Evolutionary conservation across 2,329 filamentous ascomycete genomes (phyloP), one percentile per base, ranked within the genome.

Genomic region (Clarireedia sp.): DNA sequence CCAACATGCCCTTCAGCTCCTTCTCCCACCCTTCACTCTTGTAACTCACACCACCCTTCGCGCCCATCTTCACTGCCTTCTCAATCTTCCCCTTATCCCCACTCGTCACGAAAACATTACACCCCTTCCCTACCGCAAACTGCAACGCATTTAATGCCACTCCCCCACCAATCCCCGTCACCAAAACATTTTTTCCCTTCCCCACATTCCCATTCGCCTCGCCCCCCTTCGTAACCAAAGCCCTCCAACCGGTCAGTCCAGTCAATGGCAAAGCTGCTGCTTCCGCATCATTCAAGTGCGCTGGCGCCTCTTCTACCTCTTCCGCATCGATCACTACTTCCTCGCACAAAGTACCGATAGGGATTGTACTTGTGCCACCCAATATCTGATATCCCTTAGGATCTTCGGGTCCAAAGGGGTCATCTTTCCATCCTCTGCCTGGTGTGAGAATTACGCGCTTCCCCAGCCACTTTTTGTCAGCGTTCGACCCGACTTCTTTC

Each of bases 141-240:
- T 89, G 78, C 63, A 96, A 74, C 5, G 81, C 86, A 75, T 89
- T 85, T 54, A 96, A 74, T 36, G 92, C 92, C 1, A 96, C 92
- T 44, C 92, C 92, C 37, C 92, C 92, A 0, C 92, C 92, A 70
- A 97, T 95, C 0, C 92, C 92, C 4, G 92, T 96, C 43, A 97
- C 73, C 33, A 97, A 74, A 3, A 97, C 77, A 67, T 95, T 95
- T 59, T 80, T 74, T 2, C 89, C 89, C 0, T 73, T 71, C 56
- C 75, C 73, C 6, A 80, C 79, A 61, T 85, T 82, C 5, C 78
- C 80, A 60, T 84, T 82, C 43, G 43, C 43, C 37, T 43, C 52
- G 3, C 78, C 80, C 48, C 79, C 83, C 76, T 97, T 97, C 6
- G 81, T 86, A 51, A 94, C 81, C 44, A 95, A 74, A 0, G 91